Conservation (phyloP, 2,329 filamentous ascomycete genomes). For the Hypoxylon sp. region DNA sequence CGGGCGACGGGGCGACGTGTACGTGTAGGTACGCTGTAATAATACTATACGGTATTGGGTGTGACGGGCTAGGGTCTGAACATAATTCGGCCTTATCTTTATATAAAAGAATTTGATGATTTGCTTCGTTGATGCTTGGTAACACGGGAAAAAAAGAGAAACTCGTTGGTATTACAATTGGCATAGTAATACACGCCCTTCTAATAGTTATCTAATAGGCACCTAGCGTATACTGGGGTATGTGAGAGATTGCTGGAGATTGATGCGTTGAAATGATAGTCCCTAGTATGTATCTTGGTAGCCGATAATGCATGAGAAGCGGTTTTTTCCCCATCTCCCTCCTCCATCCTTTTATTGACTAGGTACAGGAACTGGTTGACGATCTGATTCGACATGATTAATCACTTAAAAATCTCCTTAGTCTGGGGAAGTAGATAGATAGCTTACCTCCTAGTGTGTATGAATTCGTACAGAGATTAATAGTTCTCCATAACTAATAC, state of each 20-base stretch:
- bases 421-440: conserved; percentile 27
- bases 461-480: conserved; percentile 20
- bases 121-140: conserved; percentile 6
- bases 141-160: conserved; percentile 15
- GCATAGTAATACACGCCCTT: conserved; percentile 34
- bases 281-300: not conserved
- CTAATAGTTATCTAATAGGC: too few relatives aligned
- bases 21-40: conserved; percentile 25
- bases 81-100: conserved; percentile 38
- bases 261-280: not conserved
- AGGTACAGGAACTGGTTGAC: not conserved
- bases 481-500: conserved; percentile 29
- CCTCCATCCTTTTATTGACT: not conserved
- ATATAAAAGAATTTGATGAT: conserved; percentile 16
- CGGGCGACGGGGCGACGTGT: conserved; percentile 6
- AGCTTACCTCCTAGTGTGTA: not conserved
- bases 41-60: conserved; percentile 23
- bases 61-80: conserved; percentile 28
- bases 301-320: conserved; percentile 11
- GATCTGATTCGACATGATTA: conserved; percentile 20
- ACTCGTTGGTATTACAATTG: conserved; percentile 11
- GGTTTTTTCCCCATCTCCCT: conserved; percentile 12
- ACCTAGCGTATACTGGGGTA: not conserved
- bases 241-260: conserved; percentile 3
- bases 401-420: conserved; percentile 31